Evolutionary conservation across 345 rosid species (phyloP).

Genomic region (Iberis pinnata): DNA sequence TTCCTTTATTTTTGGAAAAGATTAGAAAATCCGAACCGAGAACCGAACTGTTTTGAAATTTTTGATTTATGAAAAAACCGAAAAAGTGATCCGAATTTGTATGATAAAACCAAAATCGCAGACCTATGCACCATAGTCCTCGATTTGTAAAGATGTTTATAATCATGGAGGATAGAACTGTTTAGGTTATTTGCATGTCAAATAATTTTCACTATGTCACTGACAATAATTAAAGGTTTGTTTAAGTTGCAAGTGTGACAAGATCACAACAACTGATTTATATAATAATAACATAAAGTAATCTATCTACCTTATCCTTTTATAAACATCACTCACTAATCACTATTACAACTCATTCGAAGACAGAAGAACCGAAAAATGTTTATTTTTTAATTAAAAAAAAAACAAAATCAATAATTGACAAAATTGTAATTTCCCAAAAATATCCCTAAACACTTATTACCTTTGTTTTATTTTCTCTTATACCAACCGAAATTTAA

Average conservation of each 20-base stretch:
- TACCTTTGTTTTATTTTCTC: not conserved
- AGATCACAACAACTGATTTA: slow-evolving; percentile 16
- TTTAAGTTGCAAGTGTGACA: slow-evolving; percentile 9
- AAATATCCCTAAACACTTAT: not conserved
- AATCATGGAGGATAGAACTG: too few species aligned
- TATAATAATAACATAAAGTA: not conserved
- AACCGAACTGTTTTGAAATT: too few species aligned
- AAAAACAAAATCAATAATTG: too few species aligned
- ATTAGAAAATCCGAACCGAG: too few species aligned
- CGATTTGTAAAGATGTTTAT: too few species aligned
- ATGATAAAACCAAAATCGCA: too few species aligned
- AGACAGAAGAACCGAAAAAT: not conserved
- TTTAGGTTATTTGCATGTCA: too few species aligned
- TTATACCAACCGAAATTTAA: not conserved
- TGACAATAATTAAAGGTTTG: slow-evolving; percentile 7
- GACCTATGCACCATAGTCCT: too few species aligned
- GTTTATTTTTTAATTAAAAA: not conserved
- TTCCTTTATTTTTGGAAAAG: too few species aligned
- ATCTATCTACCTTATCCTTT: slow-evolving; percentile 17
- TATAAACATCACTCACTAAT: slow-evolving; percentile 6
- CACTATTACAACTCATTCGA: slow-evolving; percentile 21
- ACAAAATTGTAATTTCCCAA: slow-evolving; percentile 2
- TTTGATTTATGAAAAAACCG: too few species aligned
- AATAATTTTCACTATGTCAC: too few species aligned
- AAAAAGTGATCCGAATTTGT: too few species aligned